Evolutionary conservation across 345 rosid genomes (phyloP), one percentile per base, ranked within the genome.

Genomic region (Reutealis trisperma): DNA sequence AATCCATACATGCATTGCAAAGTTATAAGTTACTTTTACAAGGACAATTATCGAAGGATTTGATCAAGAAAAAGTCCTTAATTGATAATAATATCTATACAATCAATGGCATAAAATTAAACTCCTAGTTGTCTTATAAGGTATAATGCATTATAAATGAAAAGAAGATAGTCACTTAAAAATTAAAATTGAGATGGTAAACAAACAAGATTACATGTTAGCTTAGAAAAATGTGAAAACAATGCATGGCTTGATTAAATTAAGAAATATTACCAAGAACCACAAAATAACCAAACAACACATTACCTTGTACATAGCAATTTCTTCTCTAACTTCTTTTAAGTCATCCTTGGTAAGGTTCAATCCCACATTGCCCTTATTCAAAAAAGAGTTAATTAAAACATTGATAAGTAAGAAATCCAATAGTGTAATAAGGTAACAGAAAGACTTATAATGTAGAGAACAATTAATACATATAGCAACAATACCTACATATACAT

Each of bases 321-420:
- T 63, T 70, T 61, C 80, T 51, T 71, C 80, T 34, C 55, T 71
- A 12, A 77, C 75, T 49, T 77, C 80, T 71, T 71, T 77, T 15
- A 77, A 16, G 11, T 77, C 80, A 54, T 75, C 75, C 71, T 77
- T 77, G 37, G 80, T 63, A 52, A 77, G 71, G 42, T 71, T 52
- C 71, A 77, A 71, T 2, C 80, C 80, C 19, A 71, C 80, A 19
- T 77, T 77, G 0, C 80, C 75, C 80, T 71, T 54, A 61, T 60
- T 45, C 51, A 77, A 19, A 27, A 27, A 27, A 27, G 30, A 27
- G 30, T 27, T 27, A 27, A 27, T 27, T 27, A n/a, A n/a, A n/a
- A n/a, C n/a, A n/a, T n/a, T n/a, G n/a, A n/a, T n/a, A n/a, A n/a
- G n/a, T n/a, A n/a, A n/a, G n/a, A n/a, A 27, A 27, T 27, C 30